These are phyloP conservation scores for Beauveria pseudobassiana DNA, from an alignment of 2,329 filamentous ascomycete genomes.

Conservation along the genomic window DNA sequence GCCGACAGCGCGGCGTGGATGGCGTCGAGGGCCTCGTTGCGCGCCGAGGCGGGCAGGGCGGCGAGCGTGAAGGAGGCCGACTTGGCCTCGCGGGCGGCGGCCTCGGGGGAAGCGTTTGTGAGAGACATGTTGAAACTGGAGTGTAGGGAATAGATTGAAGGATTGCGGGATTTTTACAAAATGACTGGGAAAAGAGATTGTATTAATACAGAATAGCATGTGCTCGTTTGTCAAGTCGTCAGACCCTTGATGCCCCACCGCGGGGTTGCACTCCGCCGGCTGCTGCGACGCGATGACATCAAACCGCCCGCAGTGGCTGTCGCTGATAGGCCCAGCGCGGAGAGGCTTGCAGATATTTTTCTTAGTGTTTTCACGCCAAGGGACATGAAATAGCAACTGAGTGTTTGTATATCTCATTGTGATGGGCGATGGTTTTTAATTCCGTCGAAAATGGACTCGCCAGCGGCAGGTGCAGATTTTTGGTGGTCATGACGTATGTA, in stretches of 20 bases:
- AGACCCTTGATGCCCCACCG: background rate
- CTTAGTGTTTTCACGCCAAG: background rate
- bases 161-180: background rate
- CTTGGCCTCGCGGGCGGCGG: conserved; percentile 72
- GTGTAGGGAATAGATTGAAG: background rate
- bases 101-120: conserved; percentile 71
- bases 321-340: conserved; percentile 3
- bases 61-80: conserved; percentile 76
- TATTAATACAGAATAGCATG: background rate
- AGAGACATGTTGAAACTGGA: conserved; percentile 62
- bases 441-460: background rate
- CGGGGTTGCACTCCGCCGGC: conserved; percentile 6
- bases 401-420: background rate
- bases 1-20: conserved; percentile 70
- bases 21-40: conserved; percentile 77
- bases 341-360: conserved; percentile 4
- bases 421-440: background rate
- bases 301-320: background rate
- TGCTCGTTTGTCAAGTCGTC: background rate
- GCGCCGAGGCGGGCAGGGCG: conserved; percentile 64
- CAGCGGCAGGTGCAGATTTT: background rate
- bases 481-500: background rate
- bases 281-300: conserved; percentile 9
- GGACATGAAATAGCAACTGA: background rate
- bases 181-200: background rate